Evolutionary conservation across 441 rosid genomes (phyloP), one percentile per base, ranked within the genome.

Genomic region (Pelargonium fulgidum): DNA sequence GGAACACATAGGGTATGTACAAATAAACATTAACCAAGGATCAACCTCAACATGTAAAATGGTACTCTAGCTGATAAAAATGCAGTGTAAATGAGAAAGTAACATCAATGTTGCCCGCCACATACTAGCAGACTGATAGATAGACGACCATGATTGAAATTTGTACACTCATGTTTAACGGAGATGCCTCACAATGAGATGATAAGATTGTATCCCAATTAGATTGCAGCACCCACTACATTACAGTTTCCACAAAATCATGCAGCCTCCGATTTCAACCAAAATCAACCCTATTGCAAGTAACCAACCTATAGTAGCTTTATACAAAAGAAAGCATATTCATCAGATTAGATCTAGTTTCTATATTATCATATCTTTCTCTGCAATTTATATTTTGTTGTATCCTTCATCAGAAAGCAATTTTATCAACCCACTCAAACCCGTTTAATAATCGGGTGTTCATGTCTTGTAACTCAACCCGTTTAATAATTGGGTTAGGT

Each of bases 71-170:
- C 48, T 45, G 29, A 67, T 1, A 16, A 47, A 47, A 61, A 50
- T 72, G 19, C 63, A 65, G 14, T 14, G 24, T 20, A 17, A 2
- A 44, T 6, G 45, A 62, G 59, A n/a, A 62, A 68, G 36, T 42
- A 19, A 29, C 71, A 14, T 50, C n/a, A 20, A 63, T 48, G 50
- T 62, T 42, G 22, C 10, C 50, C 0, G 19, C 64, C 50, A 24
- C 6, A 39, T 52, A 16, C 42, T n/a, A 73, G 11, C 71, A 67
- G 4, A 62, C 39, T 63, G 59, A 11, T 62, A n/a, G 16, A 64
- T 45, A 45, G 1, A 11, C 13, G 12, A 10, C 52, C 52, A 45
- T 45, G 10, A 41, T 7, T 41, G 44, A 45, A 13, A 45, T 45
- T 0, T 45, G 52, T 45, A 45, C 13, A 10, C 3, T 10, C 52